A percentile compares a stretch with the other conserved stretches of the same genome.
Conservation (phyloP, 2,329 filamentous ascomycete genomes). For the Gnomoniopsis sp. region DNA sequence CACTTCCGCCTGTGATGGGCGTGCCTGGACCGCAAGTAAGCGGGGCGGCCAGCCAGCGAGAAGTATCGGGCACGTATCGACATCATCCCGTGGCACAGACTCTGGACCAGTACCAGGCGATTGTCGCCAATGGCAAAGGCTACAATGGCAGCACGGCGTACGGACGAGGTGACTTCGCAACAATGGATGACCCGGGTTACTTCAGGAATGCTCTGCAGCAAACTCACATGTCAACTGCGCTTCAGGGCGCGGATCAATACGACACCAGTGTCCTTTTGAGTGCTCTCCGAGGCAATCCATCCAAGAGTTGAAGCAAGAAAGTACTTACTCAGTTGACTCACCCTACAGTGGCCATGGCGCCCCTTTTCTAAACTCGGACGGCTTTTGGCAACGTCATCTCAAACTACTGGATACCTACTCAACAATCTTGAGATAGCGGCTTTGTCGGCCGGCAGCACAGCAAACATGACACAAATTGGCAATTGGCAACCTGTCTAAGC, state of each 20-base stretch:
- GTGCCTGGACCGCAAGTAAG: slow-evolving; percentile 19
- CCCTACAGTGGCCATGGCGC: background rate
- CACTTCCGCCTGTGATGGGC: slow-evolving; percentile 29
- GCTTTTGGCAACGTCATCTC: background rate
- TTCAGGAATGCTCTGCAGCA: slow-evolving; percentile 21
- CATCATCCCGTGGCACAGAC: background rate
- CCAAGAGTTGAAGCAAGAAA: slow-evolving; percentile 10
- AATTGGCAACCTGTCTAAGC: background rate
- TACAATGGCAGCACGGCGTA: slow-evolving; percentile 22
- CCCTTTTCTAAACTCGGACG: background rate
- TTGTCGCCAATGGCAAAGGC: slow-evolving; percentile 18
- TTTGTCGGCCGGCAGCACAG: background rate
- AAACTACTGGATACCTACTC: background rate
- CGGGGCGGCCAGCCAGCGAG: slow-evolving; percentile 5
- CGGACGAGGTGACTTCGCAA: slow-evolving; percentile 16
- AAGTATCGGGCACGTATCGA: slow-evolving; percentile 5
- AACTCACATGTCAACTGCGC: slow-evolving; percentile 14
- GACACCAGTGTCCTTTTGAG: slow-evolving; percentile 21
- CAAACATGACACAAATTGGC: background rate
- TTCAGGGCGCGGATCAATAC: slow-evolving; percentile 21
- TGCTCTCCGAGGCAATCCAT: slow-evolving; percentile 16
- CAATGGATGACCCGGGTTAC: slow-evolving; percentile 22
- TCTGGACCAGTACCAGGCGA: slow-evolving; percentile 2
- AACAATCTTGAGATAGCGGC: background rate
- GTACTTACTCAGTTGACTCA: background rate